phyloP scores from a whole-genome alignment of 441 rosid species.

The Biscutella laevigata region DNA sequence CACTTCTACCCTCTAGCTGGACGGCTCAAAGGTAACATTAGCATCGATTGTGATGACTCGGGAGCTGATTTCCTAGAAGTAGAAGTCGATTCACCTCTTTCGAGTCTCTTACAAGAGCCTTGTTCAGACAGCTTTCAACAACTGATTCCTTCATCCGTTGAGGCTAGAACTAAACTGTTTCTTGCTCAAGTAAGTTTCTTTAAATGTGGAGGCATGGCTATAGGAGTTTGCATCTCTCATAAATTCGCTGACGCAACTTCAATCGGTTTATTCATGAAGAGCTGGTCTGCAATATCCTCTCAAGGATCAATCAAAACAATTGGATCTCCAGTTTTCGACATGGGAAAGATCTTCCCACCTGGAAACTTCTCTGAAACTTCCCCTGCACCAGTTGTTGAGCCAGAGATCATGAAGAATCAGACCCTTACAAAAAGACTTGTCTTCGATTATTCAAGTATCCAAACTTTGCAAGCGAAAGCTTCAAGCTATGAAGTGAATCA shows the following conservation, averaged over 20 bases:
- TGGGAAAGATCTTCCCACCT: conserved; percentile 20
- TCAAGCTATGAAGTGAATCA: conserved; percentile 20
- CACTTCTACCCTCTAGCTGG: conserved; percentile 41
- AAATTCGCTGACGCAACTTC: conserved; percentile 29
- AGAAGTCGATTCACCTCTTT: conserved; percentile 24
- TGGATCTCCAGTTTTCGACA: conserved; percentile 19
- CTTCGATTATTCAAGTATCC: conserved; percentile 19
- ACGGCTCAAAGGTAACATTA: conserved; percentile 28
- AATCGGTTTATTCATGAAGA: conserved; percentile 26
- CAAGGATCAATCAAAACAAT: conserved; percentile 12
- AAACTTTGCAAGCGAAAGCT: conserved; percentile 22
- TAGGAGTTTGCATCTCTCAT: conserved; percentile 31
- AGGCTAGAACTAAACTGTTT: conserved; percentile 14
- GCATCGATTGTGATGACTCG: conserved; percentile 34
- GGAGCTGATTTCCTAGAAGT: conserved; percentile 41
- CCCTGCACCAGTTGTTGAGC: conserved; percentile 15
- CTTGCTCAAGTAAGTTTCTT: conserved; percentile 30
- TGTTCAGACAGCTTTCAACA: conserved; percentile 16
- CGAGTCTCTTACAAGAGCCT: conserved; percentile 23
- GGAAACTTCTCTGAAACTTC: conserved; percentile 23
- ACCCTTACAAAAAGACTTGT: conserved; percentile 22
- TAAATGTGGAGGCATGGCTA: conserved; percentile 35
- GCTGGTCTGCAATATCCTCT: conserved; percentile 32
- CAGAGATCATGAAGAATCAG: conserved; percentile 10
- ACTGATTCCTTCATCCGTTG: conserved; percentile 25